Percentiles rank a stretch among this genome's conserved stretches.
phyloP scores from a whole-genome alignment of 2,329 filamentous ascomycete species.

The Mollisiaceae sp. region DNA sequence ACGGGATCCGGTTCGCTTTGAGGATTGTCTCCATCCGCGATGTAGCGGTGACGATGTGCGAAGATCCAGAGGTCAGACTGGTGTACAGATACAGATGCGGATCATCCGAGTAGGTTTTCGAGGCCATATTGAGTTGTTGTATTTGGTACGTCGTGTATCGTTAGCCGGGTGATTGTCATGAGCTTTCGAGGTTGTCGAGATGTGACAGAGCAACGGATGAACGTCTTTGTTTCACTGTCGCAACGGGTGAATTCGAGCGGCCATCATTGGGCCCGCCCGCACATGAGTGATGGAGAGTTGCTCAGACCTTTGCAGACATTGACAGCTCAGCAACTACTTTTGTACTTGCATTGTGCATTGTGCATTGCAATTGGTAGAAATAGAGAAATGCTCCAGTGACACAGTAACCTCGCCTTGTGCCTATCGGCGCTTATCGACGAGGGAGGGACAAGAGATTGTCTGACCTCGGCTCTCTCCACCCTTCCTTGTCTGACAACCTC shows the following conservation, averaged over 20 bases:
- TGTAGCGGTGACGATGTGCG: constrained; percentile 94
- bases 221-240: constrained; percentile 29
- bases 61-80: constrained; percentile 92
- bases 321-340: constrained; percentile 8
- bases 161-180: constrained; percentile 8
- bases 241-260: constrained; percentile 23
- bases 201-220: not conserved
- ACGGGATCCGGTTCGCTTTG: constrained; percentile 91
- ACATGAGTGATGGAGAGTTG: not conserved
- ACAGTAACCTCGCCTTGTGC: not conserved
- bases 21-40: constrained; percentile 96
- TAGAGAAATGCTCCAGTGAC: not conserved
- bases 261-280: constrained; percentile 19
- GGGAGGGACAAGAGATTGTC: not conserved
- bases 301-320: constrained; percentile 10
- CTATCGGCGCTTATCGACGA: not conserved
- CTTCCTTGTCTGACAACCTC: not conserved
- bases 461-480: constrained; percentile 16
- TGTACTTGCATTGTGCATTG: not conserved
- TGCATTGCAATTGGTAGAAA: constrained; percentile 20
- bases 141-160: constrained; percentile 3
- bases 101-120: constrained; percentile 53
- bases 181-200: constrained; percentile 16
- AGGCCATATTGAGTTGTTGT: constrained; percentile 36
- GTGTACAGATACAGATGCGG: constrained; percentile 92